Evolutionary conservation across 768 basidiomycete genomes (phyloP).

Genomic region (Boletus rubescentipes): DNA sequence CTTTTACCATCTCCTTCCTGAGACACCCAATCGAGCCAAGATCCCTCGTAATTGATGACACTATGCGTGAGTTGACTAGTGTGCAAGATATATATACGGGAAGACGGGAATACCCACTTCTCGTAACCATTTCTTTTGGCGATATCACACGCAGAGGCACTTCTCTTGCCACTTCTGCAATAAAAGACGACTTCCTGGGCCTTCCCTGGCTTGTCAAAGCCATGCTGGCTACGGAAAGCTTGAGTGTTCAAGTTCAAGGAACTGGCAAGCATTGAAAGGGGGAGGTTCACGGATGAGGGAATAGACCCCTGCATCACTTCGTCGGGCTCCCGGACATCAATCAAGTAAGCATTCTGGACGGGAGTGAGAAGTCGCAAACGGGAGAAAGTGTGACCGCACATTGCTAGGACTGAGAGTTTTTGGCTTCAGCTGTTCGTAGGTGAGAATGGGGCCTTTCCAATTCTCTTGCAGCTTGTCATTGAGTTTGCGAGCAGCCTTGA

Average conservation of each 20-base stretch:
- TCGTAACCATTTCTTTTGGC: constrained; percentile 79
- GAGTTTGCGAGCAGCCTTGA: constrained; percentile 31
- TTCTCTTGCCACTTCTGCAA: constrained; percentile 86
- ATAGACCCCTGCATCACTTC: constrained; percentile 92
- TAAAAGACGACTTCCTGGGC: constrained; percentile 84
- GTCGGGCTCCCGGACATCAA: constrained; percentile 92
- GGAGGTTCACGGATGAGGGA: constrained; percentile 88
- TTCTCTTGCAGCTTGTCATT: constrained; percentile 53
- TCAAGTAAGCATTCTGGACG: constrained; percentile 63
- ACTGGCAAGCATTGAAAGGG: constrained; percentile 72
- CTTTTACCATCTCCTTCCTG: constrained; percentile 46
- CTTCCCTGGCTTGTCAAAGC: constrained; percentile 71
- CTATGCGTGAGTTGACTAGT: constrained; percentile 29
- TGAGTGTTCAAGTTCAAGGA: constrained; percentile 58
- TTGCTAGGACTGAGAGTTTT: constrained; percentile 72
- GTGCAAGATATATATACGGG: not conserved
- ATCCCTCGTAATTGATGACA: constrained; percentile 77
- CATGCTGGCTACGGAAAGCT: constrained; percentile 60
- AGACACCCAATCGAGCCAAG: constrained; percentile 84
- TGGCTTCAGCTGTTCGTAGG: constrained; percentile 81
- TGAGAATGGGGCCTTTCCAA: constrained; percentile 72
- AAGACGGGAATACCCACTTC: constrained; percentile 52
- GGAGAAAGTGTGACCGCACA: constrained; percentile 34
- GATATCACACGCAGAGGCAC: constrained; percentile 77
- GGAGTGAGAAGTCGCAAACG: not conserved